phyloP scores from a whole-genome alignment of 495 filamentous ascomycete species.

The Talaromyces liani region DNA sequence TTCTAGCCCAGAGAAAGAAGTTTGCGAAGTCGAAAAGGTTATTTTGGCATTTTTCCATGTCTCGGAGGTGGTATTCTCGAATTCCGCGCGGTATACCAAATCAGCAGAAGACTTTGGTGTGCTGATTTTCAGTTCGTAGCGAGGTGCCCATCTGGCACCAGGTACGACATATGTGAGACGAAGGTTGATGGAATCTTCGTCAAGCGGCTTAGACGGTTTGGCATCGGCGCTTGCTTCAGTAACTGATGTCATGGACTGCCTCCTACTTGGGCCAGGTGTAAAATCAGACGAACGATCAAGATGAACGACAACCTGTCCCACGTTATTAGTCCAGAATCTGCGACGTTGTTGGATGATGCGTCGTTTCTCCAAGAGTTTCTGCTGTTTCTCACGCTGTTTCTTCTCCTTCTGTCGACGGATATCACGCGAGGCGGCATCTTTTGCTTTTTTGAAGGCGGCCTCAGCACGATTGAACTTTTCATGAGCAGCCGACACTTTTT shows the following conservation, averaged over 20 bases:
- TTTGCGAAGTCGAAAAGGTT: constrained; percentile 61
- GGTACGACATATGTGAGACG: constrained; percentile 57
- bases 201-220: constrained; percentile 9
- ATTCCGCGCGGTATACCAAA: constrained; percentile 57
- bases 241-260: constrained; percentile 37
- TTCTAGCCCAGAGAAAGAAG: constrained; percentile 51
- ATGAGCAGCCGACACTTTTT: constrained; percentile 11
- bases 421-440: constrained; percentile 14
- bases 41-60: constrained; percentile 60
- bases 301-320: constrained; percentile 50
- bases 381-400: constrained; percentile 28
- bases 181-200: constrained; percentile 34
- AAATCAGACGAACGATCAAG: constrained; percentile 42
- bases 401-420: constrained; percentile 21
- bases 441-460: constrained; percentile 20
- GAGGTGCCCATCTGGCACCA: constrained; percentile 55
- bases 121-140: constrained; percentile 57
- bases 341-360: constrained; percentile 45
- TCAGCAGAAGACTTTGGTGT: constrained; percentile 45
- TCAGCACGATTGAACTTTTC: constrained; percentile 15
- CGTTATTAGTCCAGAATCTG: constrained; percentile 49
- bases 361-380: constrained; percentile 38
- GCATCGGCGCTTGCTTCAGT: constrained; percentile 27
- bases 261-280: constrained; percentile 49
- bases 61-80: constrained; percentile 58